Evolutionary conservation across 1,284 basidiomycete genomes (phyloP), one percentile per base, ranked within the genome.

Genomic region (Sutorius eximius): DNA sequence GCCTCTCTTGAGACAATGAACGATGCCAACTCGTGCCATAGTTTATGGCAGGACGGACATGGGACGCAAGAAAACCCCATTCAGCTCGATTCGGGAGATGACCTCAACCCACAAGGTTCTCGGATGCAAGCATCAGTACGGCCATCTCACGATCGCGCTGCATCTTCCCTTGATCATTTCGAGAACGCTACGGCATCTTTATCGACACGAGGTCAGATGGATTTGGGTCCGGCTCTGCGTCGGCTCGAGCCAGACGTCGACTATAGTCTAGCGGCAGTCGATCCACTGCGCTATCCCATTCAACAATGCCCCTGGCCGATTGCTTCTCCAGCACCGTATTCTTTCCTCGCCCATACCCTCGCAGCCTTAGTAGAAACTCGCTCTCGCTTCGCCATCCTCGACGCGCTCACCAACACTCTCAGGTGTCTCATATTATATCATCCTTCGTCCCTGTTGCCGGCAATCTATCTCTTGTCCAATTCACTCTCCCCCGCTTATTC

Each of bases 391-490:
- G 72, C 79, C 32, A 96, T 97, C 59, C 75, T 87, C 42, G 86
- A 93, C 57, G 83, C 85, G 15, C 73, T 97, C 52, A 93, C 92
- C 24, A 97, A 97, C 59, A 73, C 83, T 10, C 73, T 97, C 12
- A 86, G 91, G 20, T 80, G 83, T 13, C 80, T 96, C 45, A 78
- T 87, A 53, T 71, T 75, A 34, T 82, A 86, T 57, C 86, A 94
- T 62, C 82, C 89, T 0, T 57, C 76, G 11, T 89, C 91, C 43
- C 79, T 97, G 43, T 73, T 90, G 41, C 82, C 91, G 13, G 79
- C 91, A n/a, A 76, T 96, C n/a, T 97, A 96, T 71, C 83, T 97
- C 27, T 77, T 95, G 38, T 93, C 91, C 27, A 97, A 95, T 71
- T 85, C 91, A 34, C 81, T 97, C 34, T 83, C 86, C 1, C 93